Conservation (phyloP, 148 eudicot genomes). For the Heliamphora exappendiculata region DNA sequence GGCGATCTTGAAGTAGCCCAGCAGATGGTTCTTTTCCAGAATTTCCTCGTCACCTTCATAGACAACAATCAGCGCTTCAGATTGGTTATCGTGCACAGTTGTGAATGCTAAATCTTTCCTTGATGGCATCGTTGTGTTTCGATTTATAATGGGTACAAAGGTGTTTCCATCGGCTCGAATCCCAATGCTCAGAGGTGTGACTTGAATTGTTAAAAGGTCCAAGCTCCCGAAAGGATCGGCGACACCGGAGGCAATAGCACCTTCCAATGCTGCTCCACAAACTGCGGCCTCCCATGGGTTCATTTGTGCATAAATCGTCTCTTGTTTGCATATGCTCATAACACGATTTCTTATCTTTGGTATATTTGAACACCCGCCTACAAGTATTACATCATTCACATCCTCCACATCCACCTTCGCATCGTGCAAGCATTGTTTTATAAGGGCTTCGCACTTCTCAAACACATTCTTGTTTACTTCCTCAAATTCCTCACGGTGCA, state of each 20-base stretch:
- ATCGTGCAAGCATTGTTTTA: slow-evolving; percentile 53
- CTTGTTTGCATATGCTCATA: slow-evolving; percentile 35
- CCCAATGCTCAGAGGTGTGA: slow-evolving; percentile 70
- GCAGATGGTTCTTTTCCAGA: slow-evolving; percentile 52
- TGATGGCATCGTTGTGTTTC: slow-evolving; percentile 58
- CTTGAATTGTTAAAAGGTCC: slow-evolving; percentile 79
- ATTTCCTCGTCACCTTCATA: slow-evolving; percentile 64
- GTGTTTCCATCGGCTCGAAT: slow-evolving; percentile 49
- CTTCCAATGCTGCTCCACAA: slow-evolving; percentile 82
- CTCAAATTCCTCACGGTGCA: slow-evolving; percentile 58
- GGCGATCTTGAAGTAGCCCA: slow-evolving; percentile 69
- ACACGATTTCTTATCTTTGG: slow-evolving; percentile 53
- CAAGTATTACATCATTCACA: slow-evolving; percentile 58
- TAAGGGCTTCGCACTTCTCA: slow-evolving; percentile 45
- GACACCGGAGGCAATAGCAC: slow-evolving; percentile 84
- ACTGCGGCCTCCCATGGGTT: slow-evolving; percentile 77
- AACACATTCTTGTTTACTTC: slow-evolving; percentile 48
- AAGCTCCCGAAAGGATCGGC: slow-evolving; percentile 79
- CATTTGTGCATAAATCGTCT: slow-evolving; percentile 45
- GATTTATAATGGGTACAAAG: slow-evolving; percentile 58
- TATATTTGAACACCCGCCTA: slow-evolving; percentile 72
- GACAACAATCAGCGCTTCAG: slow-evolving; percentile 61
- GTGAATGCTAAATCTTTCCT: slow-evolving; percentile 65
- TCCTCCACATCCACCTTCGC: slow-evolving; percentile 52
- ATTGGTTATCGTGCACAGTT: slow-evolving; percentile 67